Evolutionary conservation across 1,284 basidiomycete genomes (phyloP).

Genomic region (Boletus semigastroideus): DNA sequence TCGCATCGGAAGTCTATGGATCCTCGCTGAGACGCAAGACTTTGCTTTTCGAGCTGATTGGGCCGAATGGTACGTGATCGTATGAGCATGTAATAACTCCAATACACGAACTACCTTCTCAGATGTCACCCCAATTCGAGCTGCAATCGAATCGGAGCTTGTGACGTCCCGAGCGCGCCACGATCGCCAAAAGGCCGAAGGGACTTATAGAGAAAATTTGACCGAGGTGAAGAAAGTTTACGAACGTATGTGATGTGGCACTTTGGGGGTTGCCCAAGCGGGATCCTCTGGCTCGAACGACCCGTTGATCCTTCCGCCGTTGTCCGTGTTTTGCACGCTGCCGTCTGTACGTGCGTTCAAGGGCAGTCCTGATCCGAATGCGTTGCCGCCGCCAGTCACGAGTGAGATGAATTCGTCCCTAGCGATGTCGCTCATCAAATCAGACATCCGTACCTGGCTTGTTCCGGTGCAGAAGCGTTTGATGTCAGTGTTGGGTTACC

Average conservation of each 20-base stretch:
- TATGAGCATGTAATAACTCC: background rate
- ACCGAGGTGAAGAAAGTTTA: conserved; percentile 35
- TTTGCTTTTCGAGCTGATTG: conserved; percentile 37
- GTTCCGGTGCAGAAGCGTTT: conserved; percentile 43
- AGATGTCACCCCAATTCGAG: conserved; percentile 31
- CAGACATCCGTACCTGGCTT: conserved; percentile 51
- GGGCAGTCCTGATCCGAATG: conserved; percentile 23
- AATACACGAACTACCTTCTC: background rate
- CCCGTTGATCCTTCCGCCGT: conserved; percentile 37
- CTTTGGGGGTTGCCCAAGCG: background rate
- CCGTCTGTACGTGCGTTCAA: conserved; percentile 42
- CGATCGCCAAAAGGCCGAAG: conserved; percentile 27
- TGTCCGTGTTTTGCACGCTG: conserved; percentile 45
- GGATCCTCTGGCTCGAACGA: background rate
- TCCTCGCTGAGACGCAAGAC: conserved; percentile 35
- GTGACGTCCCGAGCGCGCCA: conserved; percentile 25
- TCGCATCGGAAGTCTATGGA: conserved; percentile 37
- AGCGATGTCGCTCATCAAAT: conserved; percentile 39
- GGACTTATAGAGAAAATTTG: conserved; percentile 20
- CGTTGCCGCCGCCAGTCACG: conserved; percentile 12
- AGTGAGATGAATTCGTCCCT: conserved; percentile 33
- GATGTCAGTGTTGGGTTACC: conserved; percentile 46
- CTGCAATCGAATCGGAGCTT: conserved; percentile 36
- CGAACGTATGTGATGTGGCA: conserved; percentile 31
- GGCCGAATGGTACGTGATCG: conserved; percentile 31